Conservation (phyloP, 2,329 filamentous ascomycete species). For the Nothomitra cinnamomea region DNA sequence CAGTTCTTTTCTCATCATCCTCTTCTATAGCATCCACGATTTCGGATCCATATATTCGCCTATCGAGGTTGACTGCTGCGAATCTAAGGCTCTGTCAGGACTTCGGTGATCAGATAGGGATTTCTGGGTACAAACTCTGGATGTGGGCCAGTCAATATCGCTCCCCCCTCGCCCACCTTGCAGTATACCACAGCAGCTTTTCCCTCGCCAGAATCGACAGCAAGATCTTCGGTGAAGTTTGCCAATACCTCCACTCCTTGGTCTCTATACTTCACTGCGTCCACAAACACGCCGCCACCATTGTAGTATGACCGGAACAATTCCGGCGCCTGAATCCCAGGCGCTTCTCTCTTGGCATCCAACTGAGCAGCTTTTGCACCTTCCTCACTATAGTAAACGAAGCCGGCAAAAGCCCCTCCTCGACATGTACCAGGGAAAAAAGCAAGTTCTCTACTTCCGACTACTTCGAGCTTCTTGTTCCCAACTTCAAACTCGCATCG, state of each 20-base stretch:
- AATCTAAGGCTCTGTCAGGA: slow-evolving; percentile 39
- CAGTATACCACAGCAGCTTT: slow-evolving; percentile 72
- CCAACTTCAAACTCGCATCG: slow-evolving; percentile 88
- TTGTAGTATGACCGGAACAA: slow-evolving; percentile 75
- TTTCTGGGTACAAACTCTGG: slow-evolving; percentile 50
- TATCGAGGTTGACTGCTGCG: slow-evolving; percentile 58
- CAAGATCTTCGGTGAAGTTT: slow-evolving; percentile 55
- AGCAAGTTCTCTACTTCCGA: slow-evolving; percentile 66
- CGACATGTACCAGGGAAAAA: slow-evolving; percentile 82
- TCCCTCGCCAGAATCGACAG: slow-evolving; percentile 57
- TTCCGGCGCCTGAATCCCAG: slow-evolving; percentile 34
- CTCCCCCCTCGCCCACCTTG: slow-evolving; percentile 63
- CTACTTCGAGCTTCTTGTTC: slow-evolving; percentile 62
- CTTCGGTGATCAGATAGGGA: neutral
- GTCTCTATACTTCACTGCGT: slow-evolving; percentile 44
- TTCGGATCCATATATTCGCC: slow-evolving; percentile 45
- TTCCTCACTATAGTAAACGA: slow-evolving; percentile 74
- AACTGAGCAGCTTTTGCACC: slow-evolving; percentile 61
- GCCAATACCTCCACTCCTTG: slow-evolving; percentile 67
- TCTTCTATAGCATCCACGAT: slow-evolving; percentile 49
- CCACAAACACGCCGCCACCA: slow-evolving; percentile 83
- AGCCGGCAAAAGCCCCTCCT: slow-evolving; percentile 75
- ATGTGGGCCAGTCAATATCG: slow-evolving; percentile 72
- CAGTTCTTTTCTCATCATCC: slow-evolving; percentile 51
- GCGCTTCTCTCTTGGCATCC: slow-evolving; percentile 40